Evolutionary conservation across 306 rosid species (phyloP).

Genomic region (Vachellia pachyceras): DNA sequence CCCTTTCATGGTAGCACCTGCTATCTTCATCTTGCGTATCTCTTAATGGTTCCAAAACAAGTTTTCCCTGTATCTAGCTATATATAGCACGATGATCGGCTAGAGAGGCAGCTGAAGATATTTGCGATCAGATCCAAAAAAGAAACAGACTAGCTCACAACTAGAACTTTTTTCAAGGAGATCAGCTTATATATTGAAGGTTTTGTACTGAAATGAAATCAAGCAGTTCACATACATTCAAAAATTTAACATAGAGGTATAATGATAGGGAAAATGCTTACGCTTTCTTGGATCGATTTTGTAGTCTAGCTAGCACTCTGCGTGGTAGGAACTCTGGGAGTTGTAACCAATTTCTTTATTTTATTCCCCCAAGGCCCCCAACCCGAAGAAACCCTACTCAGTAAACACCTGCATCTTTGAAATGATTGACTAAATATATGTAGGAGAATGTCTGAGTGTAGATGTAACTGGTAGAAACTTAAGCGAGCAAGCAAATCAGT

Average conservation of each 20-base stretch:
- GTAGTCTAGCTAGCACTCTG: neutral
- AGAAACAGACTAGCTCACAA: neutral
- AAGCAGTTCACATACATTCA: neutral
- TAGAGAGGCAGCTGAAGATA: neutral
- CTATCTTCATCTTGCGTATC: neutral
- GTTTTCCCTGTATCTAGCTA: neutral
- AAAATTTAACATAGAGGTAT: neutral
- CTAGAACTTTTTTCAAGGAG: neutral
- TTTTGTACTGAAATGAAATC: neutral
- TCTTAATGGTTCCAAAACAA: neutral
- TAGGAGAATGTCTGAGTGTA: no score
- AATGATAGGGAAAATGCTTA: neutral
- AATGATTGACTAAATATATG: neutral
- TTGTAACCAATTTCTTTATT: neutral
- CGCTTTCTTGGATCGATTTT: neutral
- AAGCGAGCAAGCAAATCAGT: slow-evolving; percentile 65
- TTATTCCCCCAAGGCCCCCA: neutral
- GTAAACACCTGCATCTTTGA: neutral
- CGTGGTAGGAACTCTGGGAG: neutral
- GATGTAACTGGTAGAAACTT: slow-evolving; percentile 84
- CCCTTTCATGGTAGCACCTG: neutral
- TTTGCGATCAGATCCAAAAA: neutral
- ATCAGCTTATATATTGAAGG: neutral
- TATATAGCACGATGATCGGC: neutral
- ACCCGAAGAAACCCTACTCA: neutral